Percentiles rank a stretch among this genome's conserved stretches.
These are phyloP conservation scores for Nakaseomyces uthaithaninus DNA, from an alignment of 1,139 yeast species.

Conservation along the genomic window DNA sequence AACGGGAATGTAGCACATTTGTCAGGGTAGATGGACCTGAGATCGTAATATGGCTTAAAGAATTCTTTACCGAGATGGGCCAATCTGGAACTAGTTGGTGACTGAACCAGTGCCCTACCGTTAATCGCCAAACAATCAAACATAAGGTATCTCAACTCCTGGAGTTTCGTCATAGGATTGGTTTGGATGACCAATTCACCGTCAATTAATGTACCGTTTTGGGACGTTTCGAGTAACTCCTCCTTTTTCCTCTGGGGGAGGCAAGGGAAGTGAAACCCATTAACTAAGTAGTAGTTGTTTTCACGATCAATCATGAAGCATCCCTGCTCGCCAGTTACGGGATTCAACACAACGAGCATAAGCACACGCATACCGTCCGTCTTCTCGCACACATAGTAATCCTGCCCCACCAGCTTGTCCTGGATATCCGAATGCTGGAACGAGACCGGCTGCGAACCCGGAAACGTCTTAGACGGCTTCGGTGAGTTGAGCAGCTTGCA, in stretches of 20 bases:
- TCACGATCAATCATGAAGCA: constrained; percentile 76
- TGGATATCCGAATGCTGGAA: constrained; percentile 68
- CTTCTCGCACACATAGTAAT: constrained; percentile 90
- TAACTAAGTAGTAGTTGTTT: constrained; percentile 74
- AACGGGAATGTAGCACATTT: constrained; percentile 74
- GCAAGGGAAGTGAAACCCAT: constrained; percentile 76
- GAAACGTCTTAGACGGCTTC: constrained; percentile 40
- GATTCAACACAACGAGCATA: constrained; percentile 58
- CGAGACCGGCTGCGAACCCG: constrained; percentile 94
- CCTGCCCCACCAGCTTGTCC: constrained; percentile 50
- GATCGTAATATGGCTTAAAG: constrained; percentile 69
- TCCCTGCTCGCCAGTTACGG: constrained; percentile 63
- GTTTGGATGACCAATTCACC: constrained; percentile 73
- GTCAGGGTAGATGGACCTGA: constrained; percentile 62
- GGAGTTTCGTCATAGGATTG: constrained; percentile 42
- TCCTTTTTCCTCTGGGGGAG: constrained; percentile 44
- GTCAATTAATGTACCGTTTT: constrained; percentile 82
- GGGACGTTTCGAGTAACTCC: constrained; percentile 41
- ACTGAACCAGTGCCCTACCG: constrained; percentile 58
- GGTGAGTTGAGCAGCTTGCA: constrained; percentile 52
- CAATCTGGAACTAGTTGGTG: constrained; percentile 69
- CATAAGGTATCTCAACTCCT: constrained; percentile 71
- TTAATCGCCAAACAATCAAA: constrained; percentile 87
- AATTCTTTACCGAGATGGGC: constrained; percentile 83
- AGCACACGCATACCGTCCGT: constrained; percentile 88